Evolutionary conservation across 108 stramenopile genomes (phyloP).

Genomic region (Schizochytrium sp.): DNA sequence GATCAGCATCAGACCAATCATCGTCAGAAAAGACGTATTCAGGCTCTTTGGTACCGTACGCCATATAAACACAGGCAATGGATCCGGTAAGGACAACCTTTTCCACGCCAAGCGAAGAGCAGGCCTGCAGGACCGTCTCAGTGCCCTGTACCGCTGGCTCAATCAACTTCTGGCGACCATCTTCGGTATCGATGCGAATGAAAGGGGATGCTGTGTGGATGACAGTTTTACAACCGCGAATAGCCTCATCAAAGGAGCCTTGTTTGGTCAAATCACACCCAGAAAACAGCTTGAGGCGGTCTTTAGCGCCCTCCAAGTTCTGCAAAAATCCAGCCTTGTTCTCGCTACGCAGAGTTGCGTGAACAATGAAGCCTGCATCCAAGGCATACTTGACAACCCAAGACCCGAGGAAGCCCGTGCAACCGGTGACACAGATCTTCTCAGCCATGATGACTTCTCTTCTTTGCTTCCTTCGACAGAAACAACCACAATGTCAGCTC

Average conservation of each 20-base stretch:
- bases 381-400: constrained; percentile 55
- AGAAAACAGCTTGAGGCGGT: constrained; percentile 66
- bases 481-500: too few species aligned
- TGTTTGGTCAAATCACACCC: constrained; percentile 63
- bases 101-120: constrained; percentile 49
- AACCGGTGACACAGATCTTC: constrained; percentile 22
- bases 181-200: constrained; percentile 21
- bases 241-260: constrained; percentile 66
- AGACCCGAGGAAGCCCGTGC: constrained; percentile 51
- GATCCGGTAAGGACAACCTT: constrained; percentile 46
- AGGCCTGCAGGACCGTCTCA: constrained; percentile 64
- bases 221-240: constrained; percentile 64
- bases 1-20: constrained; percentile 56
- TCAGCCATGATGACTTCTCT: not conserved
- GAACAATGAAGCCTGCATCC: constrained; percentile 37
- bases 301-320: constrained; percentile 63
- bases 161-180: constrained; percentile 64
- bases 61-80: not conserved
- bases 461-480: not conserved
- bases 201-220: constrained; percentile 70
- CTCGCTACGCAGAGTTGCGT: not conserved
- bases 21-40: not conserved
- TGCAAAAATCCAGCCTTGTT: constrained; percentile 51
- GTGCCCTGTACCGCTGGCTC: constrained; percentile 70
- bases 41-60: not conserved